Base-by-base conservation (phyloP, 2,329 filamentous ascomycete genomes). In the Ilyonectria robusta region DNA sequence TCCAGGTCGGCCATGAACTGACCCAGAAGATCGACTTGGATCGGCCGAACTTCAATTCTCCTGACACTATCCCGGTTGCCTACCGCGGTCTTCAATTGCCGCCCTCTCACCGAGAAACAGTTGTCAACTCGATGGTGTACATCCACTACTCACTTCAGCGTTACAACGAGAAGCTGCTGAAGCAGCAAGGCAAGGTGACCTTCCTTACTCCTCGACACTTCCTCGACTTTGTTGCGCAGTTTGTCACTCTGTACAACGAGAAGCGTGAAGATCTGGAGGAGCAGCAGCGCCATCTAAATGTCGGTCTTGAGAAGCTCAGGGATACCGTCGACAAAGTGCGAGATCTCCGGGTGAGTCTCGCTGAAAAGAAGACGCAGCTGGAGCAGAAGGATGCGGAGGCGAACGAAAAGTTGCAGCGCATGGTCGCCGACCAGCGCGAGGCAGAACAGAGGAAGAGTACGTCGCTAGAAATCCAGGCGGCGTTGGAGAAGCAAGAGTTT, bases 241-340 rank as follows among this genome's bases (percentile, higher is more conserved):
- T 98, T 79, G 95, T 98, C 81, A 96, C 93, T 81, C 87, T 99
- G 7, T 98, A 98, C 83, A 97, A 95, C 70, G 96, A 99, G 82
- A 99, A 99, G 85, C 93, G 97, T 11, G 96, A 98, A 80, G 96
- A 99, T 78, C 88, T 99, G 1, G 96, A 99, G 81, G 96, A 99
- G 79, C 96, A 99, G 81, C 96, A 99, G 79, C 93, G 96, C 33
- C 96, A 99, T 87, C 87, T 99, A 69, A 99, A 99, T 76, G 95
- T 98, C 63, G 97, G 96, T 86, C 88, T 99, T 2, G 96, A 99
- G 84, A 99, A 99, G 81, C 86, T 99, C 31, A 90, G 94, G 73
- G 96, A 98, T 82, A 99, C 96, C 2, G 95, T 98, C 23, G 94
- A 97, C 81, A 98, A 99, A 84, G 96, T 99, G 62, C 91, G 94